A percentile compares a stretch with the other conserved stretches of the same genome.
Evolutionary conservation across 2,329 filamentous ascomycete genomes (phyloP).

Genomic region (Fusarium sp.): DNA sequence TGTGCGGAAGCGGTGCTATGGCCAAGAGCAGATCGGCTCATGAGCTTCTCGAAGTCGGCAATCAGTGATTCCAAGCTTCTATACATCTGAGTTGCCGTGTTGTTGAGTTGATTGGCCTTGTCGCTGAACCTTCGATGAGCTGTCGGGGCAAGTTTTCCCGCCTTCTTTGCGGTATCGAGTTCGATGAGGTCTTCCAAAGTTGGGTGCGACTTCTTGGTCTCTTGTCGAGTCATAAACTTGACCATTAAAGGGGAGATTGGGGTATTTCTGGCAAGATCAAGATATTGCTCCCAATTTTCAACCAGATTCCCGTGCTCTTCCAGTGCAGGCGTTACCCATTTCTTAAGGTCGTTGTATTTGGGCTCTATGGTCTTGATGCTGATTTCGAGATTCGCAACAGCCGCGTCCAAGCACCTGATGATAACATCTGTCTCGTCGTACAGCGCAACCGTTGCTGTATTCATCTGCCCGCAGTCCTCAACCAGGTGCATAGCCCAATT

Average conservation of each 20-base stretch:
- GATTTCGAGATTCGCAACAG: constrained; percentile 83
- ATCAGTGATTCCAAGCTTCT: constrained; percentile 69
- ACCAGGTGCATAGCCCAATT: constrained; percentile 80
- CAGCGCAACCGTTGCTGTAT: constrained; percentile 68
- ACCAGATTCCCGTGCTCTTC: constrained; percentile 73
- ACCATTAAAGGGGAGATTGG: constrained; percentile 73
- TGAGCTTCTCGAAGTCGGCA: constrained; percentile 69
- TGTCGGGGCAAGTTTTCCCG: constrained; percentile 70
- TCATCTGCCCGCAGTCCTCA: constrained; percentile 74
- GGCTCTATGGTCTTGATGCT: constrained; percentile 77
- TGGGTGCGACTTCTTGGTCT: constrained; percentile 57
- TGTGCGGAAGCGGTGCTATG: constrained; percentile 72
- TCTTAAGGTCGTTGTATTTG: constrained; percentile 75
- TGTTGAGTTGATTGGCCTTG: constrained; percentile 69
- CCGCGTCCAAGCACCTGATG: constrained; percentile 81
- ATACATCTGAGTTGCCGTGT: constrained; percentile 67
- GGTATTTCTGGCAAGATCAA: constrained; percentile 70
- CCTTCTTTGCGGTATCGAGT: constrained; percentile 74
- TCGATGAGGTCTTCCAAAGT: constrained; percentile 82
- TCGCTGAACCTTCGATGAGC: constrained; percentile 67
- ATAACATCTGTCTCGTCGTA: constrained; percentile 80
- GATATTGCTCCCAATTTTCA: constrained; percentile 73
- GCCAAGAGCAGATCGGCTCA: constrained; percentile 62
- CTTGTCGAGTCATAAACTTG: constrained; percentile 66
- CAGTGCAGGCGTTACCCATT: constrained; percentile 74